Percentiles rank a stretch among this genome's conserved stretches.
phyloP scores from a whole-genome alignment of 371 early-diverging fungal species.

The Mortierella sp. region DNA sequence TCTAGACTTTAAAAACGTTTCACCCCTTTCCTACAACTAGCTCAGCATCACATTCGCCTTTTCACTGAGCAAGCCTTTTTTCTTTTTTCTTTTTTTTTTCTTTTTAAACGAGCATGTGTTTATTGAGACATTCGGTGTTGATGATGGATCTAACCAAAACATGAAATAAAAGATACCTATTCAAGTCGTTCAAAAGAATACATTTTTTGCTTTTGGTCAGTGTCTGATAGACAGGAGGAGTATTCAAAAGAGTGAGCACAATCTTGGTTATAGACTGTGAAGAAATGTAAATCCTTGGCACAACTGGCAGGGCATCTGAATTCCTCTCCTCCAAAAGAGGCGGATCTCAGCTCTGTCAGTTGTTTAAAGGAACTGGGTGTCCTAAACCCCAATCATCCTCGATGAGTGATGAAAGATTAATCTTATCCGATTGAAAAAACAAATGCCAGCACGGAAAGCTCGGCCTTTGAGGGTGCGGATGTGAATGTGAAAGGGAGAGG shows the following conservation, averaged over 20 bases:
- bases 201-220: neutral
- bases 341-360: slow-evolving; percentile 51
- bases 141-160: neutral
- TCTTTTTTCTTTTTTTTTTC: no score
- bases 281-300: slow-evolving; percentile 49
- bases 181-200: neutral
- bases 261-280: neutral
- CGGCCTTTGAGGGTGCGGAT: slow-evolving; percentile 55
- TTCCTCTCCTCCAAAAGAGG: slow-evolving; percentile 50
- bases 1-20: no score
- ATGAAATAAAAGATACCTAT: neutral
- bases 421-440: slow-evolving; percentile 54
- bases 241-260: neutral
- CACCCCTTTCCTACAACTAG: no score
- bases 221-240: neutral
- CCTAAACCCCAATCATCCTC: slow-evolving; percentile 51
- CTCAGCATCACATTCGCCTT: no score
- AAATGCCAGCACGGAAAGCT: slow-evolving; percentile 53
- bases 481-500: slow-evolving; percentile 5
- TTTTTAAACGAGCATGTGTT: no score
- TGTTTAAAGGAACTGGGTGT: slow-evolving; percentile 53
- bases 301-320: slow-evolving; percentile 48
- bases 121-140: no score
- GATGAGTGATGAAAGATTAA: slow-evolving; percentile 30
- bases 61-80: no score